A percentile compares a stretch with the other conserved stretches of the same genome.
Evolutionary conservation across 2,329 filamentous ascomycete species (phyloP).

Genomic region (Alternaria arborescens): DNA sequence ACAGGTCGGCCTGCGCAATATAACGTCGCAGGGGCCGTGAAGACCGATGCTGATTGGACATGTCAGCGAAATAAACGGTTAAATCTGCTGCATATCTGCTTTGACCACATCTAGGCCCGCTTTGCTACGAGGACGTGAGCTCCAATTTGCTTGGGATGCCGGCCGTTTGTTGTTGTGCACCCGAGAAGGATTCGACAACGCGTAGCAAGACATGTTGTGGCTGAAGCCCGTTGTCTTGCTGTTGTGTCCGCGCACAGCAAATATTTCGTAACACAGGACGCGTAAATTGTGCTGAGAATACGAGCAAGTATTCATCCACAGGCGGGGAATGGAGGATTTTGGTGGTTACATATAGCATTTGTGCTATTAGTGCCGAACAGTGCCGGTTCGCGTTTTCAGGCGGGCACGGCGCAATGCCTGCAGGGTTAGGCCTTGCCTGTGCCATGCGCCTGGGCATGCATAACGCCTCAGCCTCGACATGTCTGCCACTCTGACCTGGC

Average conservation of each 20-base stretch:
- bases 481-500: conserved; percentile 19
- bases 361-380: conserved; percentile 30
- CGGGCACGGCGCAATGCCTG: conserved; percentile 27
- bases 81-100: conserved; percentile 40
- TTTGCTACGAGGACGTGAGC: conserved; percentile 24
- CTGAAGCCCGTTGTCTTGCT: not conserved
- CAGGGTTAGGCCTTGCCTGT: conserved; percentile 26
- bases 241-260: not conserved
- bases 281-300: conserved; percentile 5
- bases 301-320: not conserved
- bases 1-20: conserved; percentile 43
- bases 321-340: conserved; percentile 12
- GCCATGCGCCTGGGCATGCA: conserved; percentile 5
- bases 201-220: conserved; percentile 2
- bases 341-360: conserved; percentile 11
- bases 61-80: conserved; percentile 42
- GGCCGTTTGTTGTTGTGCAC: conserved; percentile 30
- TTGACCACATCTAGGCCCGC: conserved; percentile 27
- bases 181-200: conserved; percentile 23
- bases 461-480: conserved; percentile 7
- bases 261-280: conserved; percentile 6
- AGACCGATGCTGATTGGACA: conserved; percentile 35
- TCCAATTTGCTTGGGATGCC: conserved; percentile 34
- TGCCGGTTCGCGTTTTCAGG: conserved; percentile 27
- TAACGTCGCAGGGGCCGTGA: conserved; percentile 40